These are phyloP conservation scores for Pelargonium fulgidum DNA, from an alignment of 441 rosid genomes.

Conservation along the genomic window DNA sequence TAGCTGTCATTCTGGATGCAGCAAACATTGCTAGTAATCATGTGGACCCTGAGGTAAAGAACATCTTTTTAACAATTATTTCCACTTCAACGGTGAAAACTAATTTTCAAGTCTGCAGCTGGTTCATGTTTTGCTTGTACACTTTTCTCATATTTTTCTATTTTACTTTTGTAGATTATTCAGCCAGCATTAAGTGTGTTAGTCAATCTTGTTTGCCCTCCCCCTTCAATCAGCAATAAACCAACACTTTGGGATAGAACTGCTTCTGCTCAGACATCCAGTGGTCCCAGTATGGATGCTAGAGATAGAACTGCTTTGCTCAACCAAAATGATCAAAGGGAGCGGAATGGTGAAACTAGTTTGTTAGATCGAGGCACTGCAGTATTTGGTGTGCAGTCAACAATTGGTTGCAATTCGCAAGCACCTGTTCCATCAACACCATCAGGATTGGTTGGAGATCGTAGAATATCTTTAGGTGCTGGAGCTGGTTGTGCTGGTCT, in stretches of 20 bases:
- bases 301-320: slow-evolving; percentile 28
- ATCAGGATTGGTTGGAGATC: slow-evolving; percentile 95
- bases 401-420: slow-evolving; percentile 39
- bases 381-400: slow-evolving; percentile 34
- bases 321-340: slow-evolving; percentile 46
- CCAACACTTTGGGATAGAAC: slow-evolving; percentile 34
- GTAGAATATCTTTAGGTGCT: slow-evolving; percentile 89
- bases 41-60: slow-evolving; percentile 86
- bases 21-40: slow-evolving; percentile 74
- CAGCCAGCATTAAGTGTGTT: slow-evolving; percentile 91
- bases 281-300: slow-evolving; percentile 33
- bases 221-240: slow-evolving; percentile 94
- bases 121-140: neutral
- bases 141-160: slow-evolving; percentile 4
- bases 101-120: neutral
- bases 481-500: slow-evolving; percentile 98
- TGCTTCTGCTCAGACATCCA: slow-evolving; percentile 42
- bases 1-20: slow-evolving; percentile 93
- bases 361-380: slow-evolving; percentile 40
- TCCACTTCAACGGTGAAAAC: neutral
- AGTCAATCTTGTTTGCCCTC: slow-evolving; percentile 94
- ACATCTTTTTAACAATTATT: neutral
- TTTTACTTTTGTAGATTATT: slow-evolving; percentile 59
- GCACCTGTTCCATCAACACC: slow-evolving; percentile 55
- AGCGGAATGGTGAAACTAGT: slow-evolving; percentile 48